A percentile compares a stretch with the other conserved stretches of the same genome.
Conservation (phyloP, 2,329 filamentous ascomycete species). For the Gremmenia infestans region DNA sequence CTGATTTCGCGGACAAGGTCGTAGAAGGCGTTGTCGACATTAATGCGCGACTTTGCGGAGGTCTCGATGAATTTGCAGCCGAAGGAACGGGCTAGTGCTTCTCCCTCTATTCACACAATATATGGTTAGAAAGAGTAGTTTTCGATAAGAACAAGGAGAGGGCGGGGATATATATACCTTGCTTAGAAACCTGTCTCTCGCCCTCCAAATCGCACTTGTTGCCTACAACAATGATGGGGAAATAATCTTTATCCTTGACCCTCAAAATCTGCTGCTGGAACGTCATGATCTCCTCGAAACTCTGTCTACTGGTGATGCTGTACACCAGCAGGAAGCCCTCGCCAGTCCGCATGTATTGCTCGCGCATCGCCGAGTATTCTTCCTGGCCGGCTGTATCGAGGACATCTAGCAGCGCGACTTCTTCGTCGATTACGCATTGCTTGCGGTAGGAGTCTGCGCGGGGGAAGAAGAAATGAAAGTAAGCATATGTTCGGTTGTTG, state of each 20-base stretch:
- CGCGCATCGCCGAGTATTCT: constrained; percentile 98
- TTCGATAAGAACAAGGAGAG: background rate
- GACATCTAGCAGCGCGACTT: constrained; percentile 94
- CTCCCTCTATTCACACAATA: constrained; percentile 65
- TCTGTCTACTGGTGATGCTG: constrained; percentile 95
- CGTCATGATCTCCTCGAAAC: constrained; percentile 96
- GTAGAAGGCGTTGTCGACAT: constrained; percentile 98
- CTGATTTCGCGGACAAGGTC: constrained; percentile 97
- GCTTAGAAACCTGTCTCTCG: constrained; percentile 84
- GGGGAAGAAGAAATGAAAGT: background rate
- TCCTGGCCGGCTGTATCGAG: constrained; percentile 98
- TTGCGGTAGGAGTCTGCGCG: constrained; percentile 93
- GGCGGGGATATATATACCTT: constrained; percentile 58
- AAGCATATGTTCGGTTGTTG: background rate
- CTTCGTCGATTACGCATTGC: constrained; percentile 98
- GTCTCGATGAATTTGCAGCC: constrained; percentile 99
- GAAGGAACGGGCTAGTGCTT: constrained; percentile 79
- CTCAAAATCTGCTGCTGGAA: constrained; percentile 98
- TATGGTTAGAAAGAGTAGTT: constrained; percentile 1
- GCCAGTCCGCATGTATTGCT: constrained; percentile 99
- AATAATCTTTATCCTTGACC: constrained; percentile 99
- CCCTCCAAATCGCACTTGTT: constrained; percentile 98
- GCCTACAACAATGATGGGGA: constrained; percentile 97
- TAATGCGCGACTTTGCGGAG: constrained; percentile 95
- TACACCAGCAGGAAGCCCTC: constrained; percentile 98